Evolutionary conservation across 1,284 basidiomycete genomes (phyloP), one percentile per base, ranked within the genome.

Genomic region (Naganishia cerealis): DNA sequence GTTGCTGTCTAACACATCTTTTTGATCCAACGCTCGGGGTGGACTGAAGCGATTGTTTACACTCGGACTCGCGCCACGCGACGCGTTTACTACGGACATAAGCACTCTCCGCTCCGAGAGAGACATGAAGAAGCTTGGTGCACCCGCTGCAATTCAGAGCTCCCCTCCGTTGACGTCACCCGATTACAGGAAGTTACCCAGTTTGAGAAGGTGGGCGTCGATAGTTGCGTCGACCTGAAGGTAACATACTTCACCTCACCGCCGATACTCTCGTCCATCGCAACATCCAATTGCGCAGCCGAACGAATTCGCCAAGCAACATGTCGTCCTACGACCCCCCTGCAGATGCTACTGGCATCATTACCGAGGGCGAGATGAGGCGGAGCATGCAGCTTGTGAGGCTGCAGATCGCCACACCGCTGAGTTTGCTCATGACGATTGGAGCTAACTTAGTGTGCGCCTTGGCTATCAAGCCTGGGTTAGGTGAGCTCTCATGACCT

Each of bases 391-490:
- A 73, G 33, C 74, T 80, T 40, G 76, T 77, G 65, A 86, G 89
- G 57, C 83, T 91, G 9, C 89, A 91, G 78, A 88, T 91, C 38
- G 80, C 90, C 50, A 88, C 90, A 0, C 91, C 91, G 0, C 82
- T 93, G 1, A 89, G 88, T 21, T 84, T 87, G 21, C 83, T 91
- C 70, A 84, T 91, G 71, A 88, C 87, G 74, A 86, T 90, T 50
- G 87, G 85, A 0, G 82, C 85, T 0, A 78, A 87, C 39, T 68
- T 80, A 13, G 75, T 80, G 15, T 80, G 79, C 65, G 75, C 78
- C 0, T 57, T 80, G n/a, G 75, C 77, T 4, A 72, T 80, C 68
- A 78, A 80, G 59, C 79, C 79, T 21, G 78, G 78, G 57, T 69
- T 80, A 10, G 71, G 78, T 78, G 63, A 65, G 77, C 73, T 9